These are phyloP conservation scores for Trypanosoma melophagium DNA, from an alignment of 208 protist species.

Conservation along the genomic window DNA sequence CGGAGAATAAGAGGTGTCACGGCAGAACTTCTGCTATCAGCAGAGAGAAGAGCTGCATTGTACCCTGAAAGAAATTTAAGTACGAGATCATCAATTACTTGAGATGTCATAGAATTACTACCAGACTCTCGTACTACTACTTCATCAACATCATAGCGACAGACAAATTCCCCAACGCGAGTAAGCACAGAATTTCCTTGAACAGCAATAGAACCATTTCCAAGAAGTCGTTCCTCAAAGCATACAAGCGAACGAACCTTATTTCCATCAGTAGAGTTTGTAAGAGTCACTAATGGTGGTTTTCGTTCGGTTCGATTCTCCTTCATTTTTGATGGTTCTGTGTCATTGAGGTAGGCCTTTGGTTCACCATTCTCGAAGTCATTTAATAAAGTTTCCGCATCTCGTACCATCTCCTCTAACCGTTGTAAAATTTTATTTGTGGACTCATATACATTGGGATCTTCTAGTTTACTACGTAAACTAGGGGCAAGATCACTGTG, in stretches of 20 bases:
- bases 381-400: slow-evolving; percentile 59
- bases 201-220: slow-evolving; percentile 56
- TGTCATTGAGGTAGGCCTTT: slow-evolving; percentile 69
- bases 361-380: slow-evolving; percentile 78
- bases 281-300: background rate
- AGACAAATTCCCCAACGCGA: slow-evolving; percentile 43
- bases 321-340: slow-evolving; percentile 17
- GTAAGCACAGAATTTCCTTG: slow-evolving; percentile 61
- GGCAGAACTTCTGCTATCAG: slow-evolving; percentile 72
- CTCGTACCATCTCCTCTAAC: slow-evolving; percentile 67
- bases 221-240: slow-evolving; percentile 59
- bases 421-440: slow-evolving; percentile 58
- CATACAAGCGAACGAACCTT: slow-evolving; percentile 61
- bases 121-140: slow-evolving; percentile 49
- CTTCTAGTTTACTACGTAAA: slow-evolving; percentile 51
- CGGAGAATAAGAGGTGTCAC: slow-evolving; percentile 71
- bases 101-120: slow-evolving; percentile 43
- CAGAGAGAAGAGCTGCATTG: slow-evolving; percentile 58
- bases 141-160: slow-evolving; percentile 71
- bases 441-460: slow-evolving; percentile 30
- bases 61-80: slow-evolving; percentile 56
- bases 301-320: slow-evolving; percentile 6
- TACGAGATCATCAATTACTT: slow-evolving; percentile 59
- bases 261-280: slow-evolving; percentile 13
- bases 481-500: slow-evolving; percentile 56